Evolutionary conservation across 2,329 filamentous ascomycete genomes (phyloP), one percentile per base, ranked within the genome.

Genomic region (Alternaria consortialis): DNA sequence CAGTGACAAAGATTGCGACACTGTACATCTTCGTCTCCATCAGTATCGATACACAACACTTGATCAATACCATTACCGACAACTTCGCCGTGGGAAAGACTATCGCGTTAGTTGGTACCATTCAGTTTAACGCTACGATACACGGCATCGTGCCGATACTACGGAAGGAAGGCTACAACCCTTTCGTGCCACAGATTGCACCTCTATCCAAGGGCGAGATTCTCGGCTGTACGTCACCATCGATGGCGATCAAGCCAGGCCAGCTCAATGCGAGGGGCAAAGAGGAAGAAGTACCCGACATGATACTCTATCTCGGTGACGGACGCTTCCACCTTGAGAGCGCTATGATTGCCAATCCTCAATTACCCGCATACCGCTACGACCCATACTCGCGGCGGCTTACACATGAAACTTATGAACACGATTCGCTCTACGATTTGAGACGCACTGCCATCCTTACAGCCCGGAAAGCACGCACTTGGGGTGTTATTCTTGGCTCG

Each of bases 11-110:
- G 80, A 98, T 99, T 75, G 95, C 96, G 79, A 98, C 94, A 1
- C 85, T 99, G 0, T 99, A 99, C 79, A 93, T 99, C 68, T 99
- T 99, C 77, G 95, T 99, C 57, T 94, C 97, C 78, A 99, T 99
- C 74, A 92, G 90, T 79, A 98, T 99, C 77, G 95, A 99, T 79
- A 92, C 92, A 0, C 83, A 88, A 12, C 95, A 99, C 79, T 86
- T 99, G 15, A 81, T 97, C 52, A 91, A 91, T 8, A 95, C 94
- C 0, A 84, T 99, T 47, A 91, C 93, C 75, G 89, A 93, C 63
- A 99, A 97, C 76, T 97, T 98, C 77, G 84, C 89, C 2, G 81
- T 90, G 0, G 91, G 92, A 2, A 97, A 95, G 80, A 94, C 90
- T 0, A 89, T 99, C 59, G 95, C 95, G 5, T 86, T 97, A 69